Evolutionary conservation across 192 early-diverging fungal species (phyloP).

Genomic region (Thamnidium elegans): DNA sequence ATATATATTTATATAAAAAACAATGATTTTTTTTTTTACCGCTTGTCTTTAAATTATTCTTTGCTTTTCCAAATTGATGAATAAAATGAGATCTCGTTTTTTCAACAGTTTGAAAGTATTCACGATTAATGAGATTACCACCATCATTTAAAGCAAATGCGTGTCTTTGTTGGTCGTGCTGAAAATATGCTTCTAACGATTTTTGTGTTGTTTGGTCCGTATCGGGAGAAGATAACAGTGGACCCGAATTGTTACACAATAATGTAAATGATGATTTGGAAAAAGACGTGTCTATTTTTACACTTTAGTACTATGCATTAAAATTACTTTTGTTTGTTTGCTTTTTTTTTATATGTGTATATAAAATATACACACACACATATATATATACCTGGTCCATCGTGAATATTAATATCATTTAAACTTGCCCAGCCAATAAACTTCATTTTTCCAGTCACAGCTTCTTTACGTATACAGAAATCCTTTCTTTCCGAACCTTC

Average conservation of each 20-base stretch:
- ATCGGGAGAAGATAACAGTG: constrained; percentile 9
- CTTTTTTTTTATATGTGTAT: too few species aligned
- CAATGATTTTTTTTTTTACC: background rate
- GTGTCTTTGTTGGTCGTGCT: background rate
- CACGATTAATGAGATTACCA: background rate
- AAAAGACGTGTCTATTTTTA: too few species aligned
- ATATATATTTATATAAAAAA: background rate
- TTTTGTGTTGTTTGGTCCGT: constrained; percentile 13
- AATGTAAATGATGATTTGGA: constrained; percentile 19
- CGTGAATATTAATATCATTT: constrained; percentile 23
- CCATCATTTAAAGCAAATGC: constrained; percentile 1
- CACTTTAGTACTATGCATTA: too few species aligned
- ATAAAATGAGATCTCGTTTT: constrained; percentile 13
- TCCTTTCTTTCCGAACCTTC: constrained; percentile 1
- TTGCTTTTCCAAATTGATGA: constrained; percentile 24
- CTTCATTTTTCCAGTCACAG: constrained; percentile 24
- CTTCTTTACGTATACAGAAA: constrained; percentile 16
- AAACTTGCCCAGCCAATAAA: constrained; percentile 32
- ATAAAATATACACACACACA: too few species aligned
- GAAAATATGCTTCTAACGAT: constrained; percentile 15
- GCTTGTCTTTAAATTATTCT: constrained; percentile 2
- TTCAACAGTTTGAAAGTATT: background rate
- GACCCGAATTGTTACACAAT: constrained; percentile 9
- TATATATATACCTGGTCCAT: constrained; percentile 31
- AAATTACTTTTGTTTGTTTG: background rate